Conservation (phyloP, 202 grass and related monocot genomes). For the Eragrostis tef region DNA sequence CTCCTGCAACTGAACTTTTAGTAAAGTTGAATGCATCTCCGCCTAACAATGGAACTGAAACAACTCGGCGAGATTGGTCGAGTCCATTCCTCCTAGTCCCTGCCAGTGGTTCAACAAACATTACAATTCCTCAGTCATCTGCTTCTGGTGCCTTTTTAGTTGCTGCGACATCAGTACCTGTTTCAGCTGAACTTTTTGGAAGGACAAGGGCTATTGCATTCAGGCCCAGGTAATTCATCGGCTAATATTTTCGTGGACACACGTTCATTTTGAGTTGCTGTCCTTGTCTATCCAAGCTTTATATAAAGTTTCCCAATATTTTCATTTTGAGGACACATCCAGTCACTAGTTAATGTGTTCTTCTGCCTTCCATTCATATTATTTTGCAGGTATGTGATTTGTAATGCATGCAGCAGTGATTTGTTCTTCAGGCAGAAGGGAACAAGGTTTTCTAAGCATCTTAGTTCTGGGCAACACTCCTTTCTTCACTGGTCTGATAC, state of each 20-base stretch:
- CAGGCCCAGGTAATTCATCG: slow-evolving; percentile 79
- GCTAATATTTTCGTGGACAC: slow-evolving; percentile 24
- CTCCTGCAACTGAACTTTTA: slow-evolving; percentile 73
- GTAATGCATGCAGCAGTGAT: slow-evolving; percentile 90
- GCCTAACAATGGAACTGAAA: slow-evolving; percentile 56
- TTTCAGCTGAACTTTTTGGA: slow-evolving; percentile 83
- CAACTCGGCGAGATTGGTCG: slow-evolving; percentile 72
- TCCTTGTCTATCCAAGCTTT: slow-evolving; percentile 9
- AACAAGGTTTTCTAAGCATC: slow-evolving; percentile 74
- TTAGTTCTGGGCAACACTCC: slow-evolving; percentile 81
- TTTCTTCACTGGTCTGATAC: slow-evolving; percentile 94
- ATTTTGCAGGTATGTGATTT: slow-evolving; percentile 85
- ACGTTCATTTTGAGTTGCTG: slow-evolving; percentile 29
- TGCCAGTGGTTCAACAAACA: slow-evolving; percentile 76
- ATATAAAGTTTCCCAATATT: slow-evolving; percentile 8
- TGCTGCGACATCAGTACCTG: slow-evolving; percentile 72
- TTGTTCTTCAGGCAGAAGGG: slow-evolving; percentile 91
- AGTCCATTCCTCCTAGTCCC: slow-evolving; percentile 77
- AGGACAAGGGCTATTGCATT: slow-evolving; percentile 90
- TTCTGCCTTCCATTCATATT: slow-evolving; percentile 40
- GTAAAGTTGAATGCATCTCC: slow-evolving; percentile 82
- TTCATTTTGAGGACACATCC: slow-evolving; percentile 25
- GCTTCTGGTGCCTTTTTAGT: slow-evolving; percentile 80
- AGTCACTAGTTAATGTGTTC: slow-evolving; percentile 43
- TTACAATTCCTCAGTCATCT: slow-evolving; percentile 72